Evolutionary conservation across 768 basidiomycete genomes (phyloP), one percentile per base, ranked within the genome.

Genomic region (Ramaria rubella): DNA sequence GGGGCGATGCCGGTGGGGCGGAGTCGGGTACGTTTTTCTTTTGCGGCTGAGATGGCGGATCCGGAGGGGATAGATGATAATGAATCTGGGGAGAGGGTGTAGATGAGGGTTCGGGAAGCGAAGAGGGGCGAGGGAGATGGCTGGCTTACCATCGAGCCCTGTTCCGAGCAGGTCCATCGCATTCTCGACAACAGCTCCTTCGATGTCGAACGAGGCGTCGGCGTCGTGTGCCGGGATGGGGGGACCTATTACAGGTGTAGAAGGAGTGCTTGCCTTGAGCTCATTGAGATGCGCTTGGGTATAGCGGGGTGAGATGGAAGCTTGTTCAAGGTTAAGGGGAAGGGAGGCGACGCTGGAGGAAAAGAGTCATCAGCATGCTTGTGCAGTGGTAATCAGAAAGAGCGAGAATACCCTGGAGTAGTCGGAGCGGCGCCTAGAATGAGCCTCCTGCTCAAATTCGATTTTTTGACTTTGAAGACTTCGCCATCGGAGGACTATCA

Each of bases 381-480:
- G 27, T 7, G 23, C 2, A 12, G 29, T 21, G 17, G 24, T 24
- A 23, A 19, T 17, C 30, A 51, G 59, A 24, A 27, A 49, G 56
- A 51, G 38, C 19, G 43, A 6, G 53, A 55, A 34, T 44, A 66
- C 69, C 52, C 52, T 53, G 62, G 43, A 8, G 61, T 57, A 9
- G 79, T 72, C 51, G 82, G 74, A 67, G 78, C 78, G 45, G 73
- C 77, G 14, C 80, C 79, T 40, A 86, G 68, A 1, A 80, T 65
- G 59, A 88, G 65, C 61, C 86, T 87, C 59, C 75, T 73, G 63
- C 89, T 91, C 43, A 92, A 73, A 52, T 68, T 85, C 2, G 87
- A 90, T 70, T 90, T 93, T 68, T 90, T 92, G 17, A 92, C 73
- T 72, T 87, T 77, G 67, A 93, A 91, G 0, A 77, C 73, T 57